Evolutionary conservation across 345 rosid species (phyloP).

Genomic region (Eucalyptus melliodora): DNA sequence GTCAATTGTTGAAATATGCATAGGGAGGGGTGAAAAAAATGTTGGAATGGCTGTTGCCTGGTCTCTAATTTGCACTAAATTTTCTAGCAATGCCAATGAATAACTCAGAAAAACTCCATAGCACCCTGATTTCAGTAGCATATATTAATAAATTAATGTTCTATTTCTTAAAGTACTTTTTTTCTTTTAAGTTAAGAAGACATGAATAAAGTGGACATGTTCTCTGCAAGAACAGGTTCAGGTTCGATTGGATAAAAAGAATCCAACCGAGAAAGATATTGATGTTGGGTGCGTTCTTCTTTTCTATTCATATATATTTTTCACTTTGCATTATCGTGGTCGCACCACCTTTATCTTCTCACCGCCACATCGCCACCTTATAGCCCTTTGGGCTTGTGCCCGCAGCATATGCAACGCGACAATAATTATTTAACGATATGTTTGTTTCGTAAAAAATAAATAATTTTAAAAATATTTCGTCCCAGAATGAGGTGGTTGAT

Average conservation of each 20-base stretch:
- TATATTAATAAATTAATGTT: background rate
- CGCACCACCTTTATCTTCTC: constrained; percentile 40
- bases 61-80: background rate
- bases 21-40: background rate
- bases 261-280: constrained; percentile 18
- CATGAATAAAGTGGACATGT: constrained; percentile 26
- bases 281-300: constrained; percentile 9
- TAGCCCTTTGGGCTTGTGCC: background rate
- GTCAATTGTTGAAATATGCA: background rate
- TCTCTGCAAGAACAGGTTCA: constrained; percentile 30
- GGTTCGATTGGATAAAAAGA: constrained; percentile 40
- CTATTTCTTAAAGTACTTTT: background rate
- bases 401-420: background rate
- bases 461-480: background rate
- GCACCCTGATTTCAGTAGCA: background rate
- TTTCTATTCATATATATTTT: background rate
- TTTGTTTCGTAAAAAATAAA: background rate
- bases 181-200: background rate
- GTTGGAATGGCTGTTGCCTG: background rate
- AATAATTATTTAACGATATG: background rate
- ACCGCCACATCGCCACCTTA: constrained; percentile 10
- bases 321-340: constrained; percentile 17
- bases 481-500: background rate
- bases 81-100: background rate
- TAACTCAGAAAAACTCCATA: background rate